Conservation (phyloP, 768 basidiomycete genomes). For the Hemileccinum rubropunctum region DNA sequence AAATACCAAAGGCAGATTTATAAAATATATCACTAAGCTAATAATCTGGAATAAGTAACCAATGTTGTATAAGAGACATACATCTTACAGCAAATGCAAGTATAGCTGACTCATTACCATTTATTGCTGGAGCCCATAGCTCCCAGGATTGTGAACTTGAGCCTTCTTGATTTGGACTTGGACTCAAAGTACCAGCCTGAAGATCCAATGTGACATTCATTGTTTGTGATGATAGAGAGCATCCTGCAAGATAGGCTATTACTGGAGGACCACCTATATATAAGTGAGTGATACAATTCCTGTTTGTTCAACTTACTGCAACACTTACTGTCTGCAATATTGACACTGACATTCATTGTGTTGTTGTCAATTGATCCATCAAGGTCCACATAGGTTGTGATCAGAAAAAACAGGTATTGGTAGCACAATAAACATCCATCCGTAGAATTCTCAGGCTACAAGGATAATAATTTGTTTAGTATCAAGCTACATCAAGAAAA, state of each 20-base stretch:
- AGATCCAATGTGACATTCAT: neutral
- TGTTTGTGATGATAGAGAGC: constrained; percentile 1
- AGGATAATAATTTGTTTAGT: too few species aligned
- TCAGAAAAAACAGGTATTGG: constrained; percentile 6
- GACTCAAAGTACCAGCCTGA: neutral
- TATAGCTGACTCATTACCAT: too few species aligned
- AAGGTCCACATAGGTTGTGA: constrained; percentile 8
- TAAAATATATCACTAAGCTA: neutral
- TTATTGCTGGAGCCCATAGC: neutral
- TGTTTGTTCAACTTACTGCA: rapidly evolving
- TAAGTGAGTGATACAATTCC: neutral
- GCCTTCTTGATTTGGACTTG: neutral
- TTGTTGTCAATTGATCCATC: neutral
- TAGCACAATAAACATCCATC: too few species aligned
- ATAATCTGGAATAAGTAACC: neutral
- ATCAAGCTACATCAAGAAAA: too few species aligned
- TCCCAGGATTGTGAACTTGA: constrained; percentile 7
- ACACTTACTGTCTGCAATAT: neutral
- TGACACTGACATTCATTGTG: neutral
- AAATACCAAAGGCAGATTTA: neutral
- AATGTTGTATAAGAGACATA: too few species aligned
- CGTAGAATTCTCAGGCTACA: too few species aligned
- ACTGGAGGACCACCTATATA: neutral
- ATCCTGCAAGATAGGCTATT: constrained; percentile 7
- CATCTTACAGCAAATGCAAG: neutral